Conservation (phyloP, 495 filamentous ascomycete genomes). For the Aspergillus nanangensis region DNA sequence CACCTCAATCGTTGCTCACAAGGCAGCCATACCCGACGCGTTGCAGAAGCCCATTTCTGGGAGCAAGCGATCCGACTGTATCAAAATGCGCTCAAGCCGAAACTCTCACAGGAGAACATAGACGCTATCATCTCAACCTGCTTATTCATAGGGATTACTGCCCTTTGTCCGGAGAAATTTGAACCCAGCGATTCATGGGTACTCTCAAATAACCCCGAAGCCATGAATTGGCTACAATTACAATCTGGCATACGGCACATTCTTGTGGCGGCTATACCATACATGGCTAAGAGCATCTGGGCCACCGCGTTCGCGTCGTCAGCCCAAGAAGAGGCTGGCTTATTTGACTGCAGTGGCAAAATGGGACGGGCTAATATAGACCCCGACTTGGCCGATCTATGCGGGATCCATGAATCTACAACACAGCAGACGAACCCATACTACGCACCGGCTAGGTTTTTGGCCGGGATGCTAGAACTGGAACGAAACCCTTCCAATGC, state of each 20-base stretch:
- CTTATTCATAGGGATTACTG: slow-evolving; percentile 32
- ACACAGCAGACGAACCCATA: slow-evolving; percentile 34
- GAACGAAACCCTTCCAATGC: slow-evolving; percentile 12
- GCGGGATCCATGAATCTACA: slow-evolving; percentile 30
- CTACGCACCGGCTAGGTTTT: slow-evolving; percentile 24
- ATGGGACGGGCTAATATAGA: slow-evolving; percentile 33
- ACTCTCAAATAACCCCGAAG: slow-evolving; percentile 23
- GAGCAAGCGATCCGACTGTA: slow-evolving; percentile 33
- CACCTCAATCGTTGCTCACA: slow-evolving; percentile 33
- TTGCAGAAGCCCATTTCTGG: slow-evolving; percentile 39
- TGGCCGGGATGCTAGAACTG: slow-evolving; percentile 22
- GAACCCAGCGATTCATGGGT: slow-evolving; percentile 41
- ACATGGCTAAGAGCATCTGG: slow-evolving; percentile 34
- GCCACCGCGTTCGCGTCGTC: slow-evolving; percentile 22
- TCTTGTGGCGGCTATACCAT: slow-evolving; percentile 21
- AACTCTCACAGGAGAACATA: slow-evolving; percentile 25
- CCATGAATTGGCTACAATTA: slow-evolving; percentile 40
- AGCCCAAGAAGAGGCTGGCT: slow-evolving; percentile 13
- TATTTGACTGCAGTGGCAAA: slow-evolving; percentile 16
- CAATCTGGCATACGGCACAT: slow-evolving; percentile 35
- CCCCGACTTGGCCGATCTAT: slow-evolving; percentile 29
- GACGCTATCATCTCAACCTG: slow-evolving; percentile 37
- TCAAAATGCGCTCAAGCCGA: slow-evolving; percentile 15
- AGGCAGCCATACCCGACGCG: slow-evolving; percentile 15
- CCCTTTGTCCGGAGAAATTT: slow-evolving; percentile 32